Base-by-base conservation (phyloP, 768 basidiomycete genomes). In the Ephemerocybe angulata region DNA sequence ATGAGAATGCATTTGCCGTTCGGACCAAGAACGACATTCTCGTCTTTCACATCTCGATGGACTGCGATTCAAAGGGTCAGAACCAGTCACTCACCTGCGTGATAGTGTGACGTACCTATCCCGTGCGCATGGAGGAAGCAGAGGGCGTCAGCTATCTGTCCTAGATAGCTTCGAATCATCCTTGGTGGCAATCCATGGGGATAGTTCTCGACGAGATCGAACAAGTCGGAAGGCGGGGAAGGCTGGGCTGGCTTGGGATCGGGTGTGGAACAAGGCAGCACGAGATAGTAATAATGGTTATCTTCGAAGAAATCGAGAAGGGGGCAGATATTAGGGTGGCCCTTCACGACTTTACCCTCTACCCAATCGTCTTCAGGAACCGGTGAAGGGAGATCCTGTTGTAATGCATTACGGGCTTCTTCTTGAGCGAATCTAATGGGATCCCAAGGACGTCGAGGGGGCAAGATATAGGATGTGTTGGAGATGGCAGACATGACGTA, bases 11-110 rank as follows among this genome's bases (percentile, higher is more conserved):
- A 93, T 65, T 82, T 84, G 28, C 91, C 94, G 42, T 81, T 71
- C 15, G 86, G 83, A 7, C 88, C 90, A 40, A 93, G 78, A 33
- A 93, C 87, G 15, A 93, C 89, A 67, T 98, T 97, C 70, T 99
- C 96, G 63, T 99, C 96, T 72, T 99, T 99, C 70, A 99, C 86
- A 65, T 99, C 96, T 50, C 96, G 90, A 70, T 99, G 96, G 10
- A 98, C 90, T 91, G 60, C 22, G 42, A 44, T 21, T 21, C 42
- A 1, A 25, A 24, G 42, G 10, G 21, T 40, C 38, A 40, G 7
- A 5, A 40, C 38, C 3, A 44, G 21, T 19, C 12, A 4, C 8
- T 44, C 21, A 25, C 42, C 4, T 19, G 19, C 50, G 50, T 33
- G n/a, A n/a, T n/a, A n/a, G n/a, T n/a, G 42, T 33, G n/a, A 58